Percentiles rank a stretch among this genome's conserved stretches.
These are phyloP conservation scores for Globisporangium mamillatum DNA, from an alignment of 352 stramenopile genomes.

Conservation along the genomic window DNA sequence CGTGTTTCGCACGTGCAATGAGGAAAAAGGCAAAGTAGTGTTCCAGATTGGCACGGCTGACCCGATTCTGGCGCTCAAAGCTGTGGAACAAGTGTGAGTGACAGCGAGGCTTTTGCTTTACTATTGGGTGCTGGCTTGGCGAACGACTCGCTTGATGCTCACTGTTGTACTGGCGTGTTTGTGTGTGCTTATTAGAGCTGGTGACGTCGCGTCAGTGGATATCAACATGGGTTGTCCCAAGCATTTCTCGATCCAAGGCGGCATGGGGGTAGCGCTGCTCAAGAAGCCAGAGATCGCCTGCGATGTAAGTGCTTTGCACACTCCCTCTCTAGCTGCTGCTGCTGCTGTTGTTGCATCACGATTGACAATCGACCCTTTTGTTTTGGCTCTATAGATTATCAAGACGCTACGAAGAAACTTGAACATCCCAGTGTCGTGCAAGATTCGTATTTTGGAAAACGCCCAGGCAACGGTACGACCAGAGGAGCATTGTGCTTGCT, in stretches of 20 bases:
- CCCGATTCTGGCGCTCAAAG: conserved; percentile 70
- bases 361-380: background rate
- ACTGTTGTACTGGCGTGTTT: background rate
- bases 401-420: conserved; percentile 80
- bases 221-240: conserved; percentile 96
- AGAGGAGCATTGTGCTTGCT: background rate
- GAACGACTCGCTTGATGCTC: background rate
- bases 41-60: conserved; percentile 90
- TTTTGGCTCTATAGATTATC: conserved; percentile 47
- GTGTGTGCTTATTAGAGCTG: conserved; percentile 28
- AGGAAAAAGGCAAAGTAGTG: conserved; percentile 79
- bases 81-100: conserved; percentile 71
- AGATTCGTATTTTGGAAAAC: conserved; percentile 80
- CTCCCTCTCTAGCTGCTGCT: too few relatives aligned
- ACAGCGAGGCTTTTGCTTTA: background rate
- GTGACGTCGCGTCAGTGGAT: conserved; percentile 89
- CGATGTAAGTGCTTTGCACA: conserved; percentile 40
- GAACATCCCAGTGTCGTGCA: conserved; percentile 84
- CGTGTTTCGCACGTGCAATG: conserved; percentile 85
- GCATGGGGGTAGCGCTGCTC: conserved; percentile 90
- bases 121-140: background rate
- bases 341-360: background rate
- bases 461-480: conserved; percentile 54
- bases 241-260: conserved; percentile 90
- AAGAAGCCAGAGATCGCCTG: conserved; percentile 86